Evolutionary conservation across 495 filamentous ascomycete species (phyloP).

Genomic region (Thermochaetoides thermophila): DNA sequence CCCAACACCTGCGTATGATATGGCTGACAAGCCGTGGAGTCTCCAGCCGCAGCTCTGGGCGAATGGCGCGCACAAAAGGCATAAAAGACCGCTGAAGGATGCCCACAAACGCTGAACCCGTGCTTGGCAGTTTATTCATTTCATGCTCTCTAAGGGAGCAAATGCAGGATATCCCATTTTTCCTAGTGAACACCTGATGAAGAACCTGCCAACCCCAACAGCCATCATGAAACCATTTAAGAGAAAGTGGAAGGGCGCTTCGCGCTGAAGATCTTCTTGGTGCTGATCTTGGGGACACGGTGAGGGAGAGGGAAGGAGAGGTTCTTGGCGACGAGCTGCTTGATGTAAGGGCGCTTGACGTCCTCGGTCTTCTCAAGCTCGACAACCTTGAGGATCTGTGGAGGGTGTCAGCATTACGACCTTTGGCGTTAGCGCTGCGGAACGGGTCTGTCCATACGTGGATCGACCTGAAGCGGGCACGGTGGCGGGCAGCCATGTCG

Average conservation of each 20-base stretch:
- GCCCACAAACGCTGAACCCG: too few relatives aligned
- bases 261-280: conserved; percentile 80
- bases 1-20: too few relatives aligned
- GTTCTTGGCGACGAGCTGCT: conserved; percentile 86
- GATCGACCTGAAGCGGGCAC: conserved; percentile 91
- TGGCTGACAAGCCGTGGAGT: too few relatives aligned
- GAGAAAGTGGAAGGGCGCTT: conserved; percentile 84
- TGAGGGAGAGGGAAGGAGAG: conserved; percentile 98
- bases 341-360: conserved; percentile 96
- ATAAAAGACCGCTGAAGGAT: too few relatives aligned
- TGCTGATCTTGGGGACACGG: conserved; percentile 62
- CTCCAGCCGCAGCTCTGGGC: too few relatives aligned
- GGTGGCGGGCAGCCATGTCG: conserved; percentile 98
- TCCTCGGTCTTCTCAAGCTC: conserved; percentile 86
- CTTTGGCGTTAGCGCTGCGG: not conserved
- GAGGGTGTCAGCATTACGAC: conserved; percentile 14
- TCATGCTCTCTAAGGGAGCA: conserved; percentile 28
- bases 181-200: conserved; percentile 40
- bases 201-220: conserved; percentile 34
- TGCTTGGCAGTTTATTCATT: conserved; percentile 26
- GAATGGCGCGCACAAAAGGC: too few relatives aligned
- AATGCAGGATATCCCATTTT: conserved; percentile 37
- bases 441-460: conserved; percentile 56
- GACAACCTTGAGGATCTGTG: conserved; percentile 90
- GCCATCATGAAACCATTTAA: conserved; percentile 30